Percentiles rank a stretch among this genome's conserved stretches.
Evolutionary conservation across 345 rosid genomes (phyloP).

Genomic region (Noccaea caerulescens): DNA sequence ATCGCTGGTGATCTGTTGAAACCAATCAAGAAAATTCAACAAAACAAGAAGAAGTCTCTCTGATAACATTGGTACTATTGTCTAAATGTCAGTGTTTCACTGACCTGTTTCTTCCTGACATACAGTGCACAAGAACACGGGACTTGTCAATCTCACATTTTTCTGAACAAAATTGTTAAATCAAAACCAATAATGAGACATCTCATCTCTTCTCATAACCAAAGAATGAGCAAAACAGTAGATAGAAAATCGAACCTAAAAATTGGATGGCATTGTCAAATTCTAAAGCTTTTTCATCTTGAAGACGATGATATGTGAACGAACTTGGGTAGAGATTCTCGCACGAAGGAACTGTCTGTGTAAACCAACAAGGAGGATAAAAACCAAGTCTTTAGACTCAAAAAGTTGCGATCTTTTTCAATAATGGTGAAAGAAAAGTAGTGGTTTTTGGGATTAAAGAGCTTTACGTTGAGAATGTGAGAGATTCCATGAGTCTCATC

Average conservation of each 20-base stretch:
- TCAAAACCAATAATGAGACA: not conserved
- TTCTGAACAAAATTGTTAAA: not conserved
- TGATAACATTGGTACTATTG: not conserved
- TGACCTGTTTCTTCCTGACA: conserved; percentile 25
- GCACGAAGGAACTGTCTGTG: not conserved
- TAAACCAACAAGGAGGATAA: not conserved
- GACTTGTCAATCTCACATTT: conserved; percentile 14
- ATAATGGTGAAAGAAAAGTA: too few species aligned
- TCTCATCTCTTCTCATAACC: not conserved
- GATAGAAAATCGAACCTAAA: not conserved
- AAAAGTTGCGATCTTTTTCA: not conserved
- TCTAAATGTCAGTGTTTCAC: not conserved
- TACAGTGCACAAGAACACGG: conserved; percentile 30
- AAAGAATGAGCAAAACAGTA: not conserved
- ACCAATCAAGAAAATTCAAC: not conserved
- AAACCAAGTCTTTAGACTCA: not conserved
- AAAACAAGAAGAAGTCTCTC: not conserved
- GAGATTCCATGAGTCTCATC: not conserved
- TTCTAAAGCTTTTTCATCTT: not conserved
- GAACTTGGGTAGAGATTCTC: not conserved
- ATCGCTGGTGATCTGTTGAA: conserved; percentile 18
- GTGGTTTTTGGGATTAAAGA: not conserved
- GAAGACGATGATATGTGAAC: not conserved
- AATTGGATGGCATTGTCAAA: conserved; percentile 12
- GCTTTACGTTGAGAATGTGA: not conserved